A percentile compares a stretch with the other conserved stretches of the same genome.
These are phyloP conservation scores for Fusarium brachygibbosum DNA, from an alignment of 2,329 filamentous ascomycete species.

Conservation along the genomic window DNA sequence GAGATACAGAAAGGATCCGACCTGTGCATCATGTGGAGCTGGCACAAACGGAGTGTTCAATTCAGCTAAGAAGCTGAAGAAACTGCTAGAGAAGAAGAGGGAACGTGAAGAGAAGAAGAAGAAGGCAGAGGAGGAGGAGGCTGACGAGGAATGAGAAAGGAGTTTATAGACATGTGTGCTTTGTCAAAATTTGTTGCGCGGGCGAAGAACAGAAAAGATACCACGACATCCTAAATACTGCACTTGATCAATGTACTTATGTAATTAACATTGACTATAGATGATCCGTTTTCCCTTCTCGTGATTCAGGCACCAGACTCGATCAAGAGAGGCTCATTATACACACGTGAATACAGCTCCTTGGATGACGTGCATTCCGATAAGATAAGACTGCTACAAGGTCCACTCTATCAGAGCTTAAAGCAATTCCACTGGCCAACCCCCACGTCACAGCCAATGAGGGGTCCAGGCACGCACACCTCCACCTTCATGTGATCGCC, in stretches of 20 bases:
- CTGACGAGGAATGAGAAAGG: slow-evolving; percentile 54
- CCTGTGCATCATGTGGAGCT: slow-evolving; percentile 86
- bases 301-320: slow-evolving; percentile 31
- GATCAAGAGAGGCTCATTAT: slow-evolving; percentile 7
- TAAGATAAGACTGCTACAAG: slow-evolving; percentile 31
- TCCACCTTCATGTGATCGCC: slow-evolving; percentile 51
- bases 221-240: slow-evolving; percentile 10
- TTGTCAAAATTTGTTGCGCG: not conserved
- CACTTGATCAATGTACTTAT: slow-evolving; percentile 1
- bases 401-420: not conserved
- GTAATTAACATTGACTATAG: not conserved
- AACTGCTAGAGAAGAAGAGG: slow-evolving; percentile 80
- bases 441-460: slow-evolving; percentile 39
- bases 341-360: slow-evolving; percentile 29
- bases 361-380: slow-evolving; percentile 40
- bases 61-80: slow-evolving; percentile 83
- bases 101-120: slow-evolving; percentile 70
- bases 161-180: slow-evolving; percentile 11
- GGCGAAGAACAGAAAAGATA: slow-evolving; percentile 25
- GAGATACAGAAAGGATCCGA: slow-evolving; percentile 87
- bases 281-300: not conserved
- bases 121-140: slow-evolving; percentile 66
- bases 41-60: slow-evolving; percentile 94
- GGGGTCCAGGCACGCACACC: slow-evolving; percentile 36
- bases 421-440: slow-evolving; percentile 15